Evolutionary conservation across 441 rosid genomes (phyloP), one percentile per base, ranked within the genome.

Genomic region (Arabidopsis hybrid): DNA sequence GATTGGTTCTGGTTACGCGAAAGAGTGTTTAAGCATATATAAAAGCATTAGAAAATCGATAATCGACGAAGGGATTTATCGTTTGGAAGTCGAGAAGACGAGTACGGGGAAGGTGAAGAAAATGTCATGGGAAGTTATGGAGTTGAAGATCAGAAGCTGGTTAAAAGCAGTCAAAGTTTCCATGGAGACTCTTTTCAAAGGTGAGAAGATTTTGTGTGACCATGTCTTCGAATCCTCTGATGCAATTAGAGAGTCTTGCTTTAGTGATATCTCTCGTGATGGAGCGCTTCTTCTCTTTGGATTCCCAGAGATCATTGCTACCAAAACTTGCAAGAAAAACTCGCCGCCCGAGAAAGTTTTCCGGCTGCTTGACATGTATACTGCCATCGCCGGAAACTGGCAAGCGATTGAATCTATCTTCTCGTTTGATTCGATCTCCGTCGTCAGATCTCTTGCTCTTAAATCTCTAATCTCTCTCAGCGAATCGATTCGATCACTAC

Each of bases 161-260:
- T 12, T 92, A 34, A 81, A 79, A 1, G 90, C 94, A 1, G 60
- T 84, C 21, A 89, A 69, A 46, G 67, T 87, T 12, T 77, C 97
- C 5, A 80, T 85, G 72, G 80, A 29, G 49, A 85, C 88, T 3
- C 88, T 94, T 12, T 92, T 90, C 76, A 57, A 16, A 7, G 93
- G 95, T 3, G 99, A 94, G 82, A 84, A 88, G 74, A 80, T 83
- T 59, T 83, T 94, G 6, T 92, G 95, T 53, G 96, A 94, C 40
- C 85, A 84, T 47, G 89, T 94, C 55, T 92, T 94, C 18, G 77
- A 84, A 21, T 55, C 83, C 17, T 88, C 91, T 2, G 76, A 76
- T 0, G 60, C 86, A 8, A 81, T 84, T 46, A 81, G 81, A 77
- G 95, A 89, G 65, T 89, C 94, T n/a, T 87, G 90, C 76, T 92